phyloP scores from a whole-genome alignment of 1,284 basidiomycete genomes.

The Hemileia vastatrix region DNA sequence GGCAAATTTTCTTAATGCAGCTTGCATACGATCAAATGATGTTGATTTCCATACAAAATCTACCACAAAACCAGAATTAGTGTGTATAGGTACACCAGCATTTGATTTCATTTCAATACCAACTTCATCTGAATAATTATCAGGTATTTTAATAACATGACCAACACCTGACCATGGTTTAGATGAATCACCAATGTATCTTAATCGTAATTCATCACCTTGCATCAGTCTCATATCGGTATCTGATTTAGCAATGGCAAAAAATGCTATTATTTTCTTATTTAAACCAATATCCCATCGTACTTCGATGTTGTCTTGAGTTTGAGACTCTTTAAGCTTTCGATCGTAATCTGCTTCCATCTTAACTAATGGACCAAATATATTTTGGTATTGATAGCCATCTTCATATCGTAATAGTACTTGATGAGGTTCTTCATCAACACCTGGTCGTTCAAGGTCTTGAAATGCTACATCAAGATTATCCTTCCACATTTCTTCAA shows the following conservation, averaged over 20 bases:
- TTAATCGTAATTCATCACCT: slow-evolving; percentile 83
- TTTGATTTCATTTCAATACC: slow-evolving; percentile 78
- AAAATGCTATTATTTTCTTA: slow-evolving; percentile 95
- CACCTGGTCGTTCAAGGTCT: slow-evolving; percentile 89
- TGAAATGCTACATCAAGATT: slow-evolving; percentile 86
- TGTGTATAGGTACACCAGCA: slow-evolving; percentile 88
- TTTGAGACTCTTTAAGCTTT: slow-evolving; percentile 91
- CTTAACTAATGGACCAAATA: slow-evolving; percentile 95
- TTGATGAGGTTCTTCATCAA: slow-evolving; percentile 69
- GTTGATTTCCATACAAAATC: slow-evolving; percentile 99
- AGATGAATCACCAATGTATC: slow-evolving; percentile 76
- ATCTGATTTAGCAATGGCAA: slow-evolving; percentile 86
- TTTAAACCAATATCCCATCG: slow-evolving; percentile 96
- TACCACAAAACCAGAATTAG: slow-evolving; percentile 85
- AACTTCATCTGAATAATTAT: slow-evolving; percentile 97
- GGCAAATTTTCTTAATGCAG: slow-evolving; percentile 98
- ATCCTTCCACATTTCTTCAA: slow-evolving; percentile 96
- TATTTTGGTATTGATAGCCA: slow-evolving; percentile 98
- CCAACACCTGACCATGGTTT: slow-evolving; percentile 94
- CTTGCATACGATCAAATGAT: slow-evolving; percentile 96
- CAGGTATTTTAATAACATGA: slow-evolving; percentile 96
- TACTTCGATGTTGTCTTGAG: slow-evolving; percentile 87
- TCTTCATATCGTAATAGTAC: slow-evolving; percentile 84
- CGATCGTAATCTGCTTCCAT: slow-evolving; percentile 99
- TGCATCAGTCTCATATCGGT: slow-evolving; percentile 93